Evolutionary conservation across 2,329 filamentous ascomycete genomes (phyloP), one percentile per base, ranked within the genome.

Genomic region (Monosporascus sp.): DNA sequence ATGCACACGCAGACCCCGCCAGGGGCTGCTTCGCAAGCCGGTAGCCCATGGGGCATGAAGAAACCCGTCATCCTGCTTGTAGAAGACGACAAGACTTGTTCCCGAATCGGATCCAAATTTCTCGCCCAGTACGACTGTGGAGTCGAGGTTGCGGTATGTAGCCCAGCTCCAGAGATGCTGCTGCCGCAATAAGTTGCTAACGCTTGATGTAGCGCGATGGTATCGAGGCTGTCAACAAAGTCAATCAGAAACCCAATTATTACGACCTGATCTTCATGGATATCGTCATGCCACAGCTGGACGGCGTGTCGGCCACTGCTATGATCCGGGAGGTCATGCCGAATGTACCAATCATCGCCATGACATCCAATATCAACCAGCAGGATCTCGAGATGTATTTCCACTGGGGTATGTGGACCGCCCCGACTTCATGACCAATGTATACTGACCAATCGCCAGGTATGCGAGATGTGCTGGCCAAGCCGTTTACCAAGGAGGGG

Each of bases 321-420:
- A 85, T 96, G 57, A 97, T 99, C 60, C 85, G 93, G 50, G 89
- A 96, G 66, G 90, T 93, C 57, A 86, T 91, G 58, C 83, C 85
- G 38, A 83, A 86, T 6, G 86, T 89, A 20, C 94, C 94, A 0
- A 95, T 99, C 63, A 90, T 99, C 54, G 94, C 94, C 47, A 97
- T 99, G 94, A 99, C 94, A 3, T 97, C 93, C 3, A 99, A 97
- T 67, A 97, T 99, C 59, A 84, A 94, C 59, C 92, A 90, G 56
- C 93, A 97, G 65, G 94, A 99, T 68, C 95, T 97, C 57, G 89
- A 93, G 51, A 92, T 95, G 74, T 99, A 99, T 69, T 97, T 97
- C 74, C 87, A 93, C 64, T 92, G 96, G 74, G 94, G 92, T 94
- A 80, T 77, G 87, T 71, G 35, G 17, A 20, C 38, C 31, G 25